These are phyloP conservation scores for Boletellus sp. DNA, from an alignment of 768 basidiomycete species.

Conservation along the genomic window DNA sequence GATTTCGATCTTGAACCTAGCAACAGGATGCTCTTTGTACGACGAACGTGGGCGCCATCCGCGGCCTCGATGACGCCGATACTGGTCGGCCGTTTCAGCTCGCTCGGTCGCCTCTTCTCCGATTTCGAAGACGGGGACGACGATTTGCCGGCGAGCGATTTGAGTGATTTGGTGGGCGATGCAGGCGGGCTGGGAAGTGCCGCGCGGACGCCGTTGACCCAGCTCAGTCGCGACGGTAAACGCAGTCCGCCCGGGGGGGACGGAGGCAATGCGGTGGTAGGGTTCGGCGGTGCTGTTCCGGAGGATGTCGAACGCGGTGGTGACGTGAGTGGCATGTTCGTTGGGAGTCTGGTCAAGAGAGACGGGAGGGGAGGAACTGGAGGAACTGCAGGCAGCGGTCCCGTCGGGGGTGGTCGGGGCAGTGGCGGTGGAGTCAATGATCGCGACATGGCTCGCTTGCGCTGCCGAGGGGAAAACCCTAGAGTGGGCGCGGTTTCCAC, in stretches of 20 bases:
- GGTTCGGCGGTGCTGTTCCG: not conserved
- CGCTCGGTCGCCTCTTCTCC: conserved; percentile 5
- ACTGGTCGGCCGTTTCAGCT: conserved; percentile 24
- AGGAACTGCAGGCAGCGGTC: conserved; percentile 28
- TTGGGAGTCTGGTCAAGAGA: conserved; percentile 16
- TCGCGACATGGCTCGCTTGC: conserved; percentile 24
- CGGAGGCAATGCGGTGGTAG: conserved; percentile 19
- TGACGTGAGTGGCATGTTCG: conserved; percentile 4
- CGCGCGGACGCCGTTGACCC: conserved; percentile 24
- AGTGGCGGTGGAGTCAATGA: conserved; percentile 25
- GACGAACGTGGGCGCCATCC: conserved; percentile 21
- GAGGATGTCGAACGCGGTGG: conserved; percentile 8
- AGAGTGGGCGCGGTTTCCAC: conserved; percentile 19
- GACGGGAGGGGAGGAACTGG: conserved; percentile 29
- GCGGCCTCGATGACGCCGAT: conserved; percentile 31
- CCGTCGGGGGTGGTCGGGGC: conserved; percentile 26
- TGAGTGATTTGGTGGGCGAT: conserved; percentile 22
- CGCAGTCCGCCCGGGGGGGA: conserved; percentile 30
- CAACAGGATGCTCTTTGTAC: conserved; percentile 33
- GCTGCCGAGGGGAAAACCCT: conserved; percentile 16
- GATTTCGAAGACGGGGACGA: conserved; percentile 5
- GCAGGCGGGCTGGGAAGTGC: conserved; percentile 31
- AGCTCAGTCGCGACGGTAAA: conserved; percentile 30
- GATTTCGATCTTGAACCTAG: conserved; percentile 27
- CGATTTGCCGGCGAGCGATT: conserved; percentile 4